Evolutionary conservation across 2,329 filamentous ascomycete genomes (phyloP).

Genomic region (Monosporascus cannonballus): DNA sequence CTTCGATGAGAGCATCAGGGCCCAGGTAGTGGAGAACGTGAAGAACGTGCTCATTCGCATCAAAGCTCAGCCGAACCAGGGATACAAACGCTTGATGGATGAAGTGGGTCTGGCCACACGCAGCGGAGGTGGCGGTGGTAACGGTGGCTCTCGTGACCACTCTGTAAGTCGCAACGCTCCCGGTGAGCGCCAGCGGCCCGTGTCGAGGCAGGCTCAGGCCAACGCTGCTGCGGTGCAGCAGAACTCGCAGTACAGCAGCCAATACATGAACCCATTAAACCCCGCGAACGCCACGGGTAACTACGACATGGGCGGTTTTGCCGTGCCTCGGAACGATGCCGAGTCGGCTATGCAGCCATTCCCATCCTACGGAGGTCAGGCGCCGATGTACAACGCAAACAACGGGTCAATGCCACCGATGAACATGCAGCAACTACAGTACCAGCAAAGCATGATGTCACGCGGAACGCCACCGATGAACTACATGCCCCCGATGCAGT

Average conservation of each 20-base stretch:
- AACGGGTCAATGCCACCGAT: slow-evolving; percentile 41
- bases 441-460: slow-evolving; percentile 52
- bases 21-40: slow-evolving; percentile 86
- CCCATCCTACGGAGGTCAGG: slow-evolving; percentile 43
- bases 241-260: slow-evolving; percentile 35
- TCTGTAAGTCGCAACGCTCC: slow-evolving; percentile 36
- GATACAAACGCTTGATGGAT: slow-evolving; percentile 98
- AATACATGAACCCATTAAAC: slow-evolving; percentile 49
- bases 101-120: slow-evolving; percentile 84
- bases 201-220: slow-evolving; percentile 45
- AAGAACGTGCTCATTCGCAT: slow-evolving; percentile 82
- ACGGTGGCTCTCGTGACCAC: slow-evolving; percentile 39
- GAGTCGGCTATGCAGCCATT: slow-evolving; percentile 46
- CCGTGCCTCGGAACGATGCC: slow-evolving; percentile 45
- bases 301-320: slow-evolving; percentile 46
- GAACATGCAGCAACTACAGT: slow-evolving; percentile 50
- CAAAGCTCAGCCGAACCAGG: slow-evolving; percentile 89
- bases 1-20: slow-evolving; percentile 85
- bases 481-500: slow-evolving; percentile 51
- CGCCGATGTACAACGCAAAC: slow-evolving; percentile 43
- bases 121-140: slow-evolving; percentile 33
- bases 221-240: slow-evolving; percentile 27
- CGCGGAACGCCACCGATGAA: slow-evolving; percentile 48
- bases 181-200: slow-evolving; percentile 49
- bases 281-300: slow-evolving; percentile 31